Evolutionary conservation across 768 basidiomycete genomes (phyloP).

Genomic region (Mycena sanguinolenta): DNA sequence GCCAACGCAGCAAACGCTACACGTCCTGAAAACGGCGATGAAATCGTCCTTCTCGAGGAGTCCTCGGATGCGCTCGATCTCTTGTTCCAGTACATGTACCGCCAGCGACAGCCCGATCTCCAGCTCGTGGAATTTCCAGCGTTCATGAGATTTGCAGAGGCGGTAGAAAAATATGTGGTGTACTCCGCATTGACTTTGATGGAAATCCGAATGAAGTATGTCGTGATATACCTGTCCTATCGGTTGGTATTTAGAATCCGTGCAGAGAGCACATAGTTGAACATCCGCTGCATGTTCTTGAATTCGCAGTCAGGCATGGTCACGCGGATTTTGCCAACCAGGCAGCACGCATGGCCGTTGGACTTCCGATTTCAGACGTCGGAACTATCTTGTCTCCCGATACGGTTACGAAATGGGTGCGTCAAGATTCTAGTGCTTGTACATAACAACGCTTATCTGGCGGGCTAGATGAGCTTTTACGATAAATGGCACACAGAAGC

Average conservation of each 20-base stretch:
- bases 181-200: background rate
- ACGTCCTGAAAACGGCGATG: background rate
- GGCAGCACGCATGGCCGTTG: background rate
- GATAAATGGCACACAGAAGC: too few species aligned
- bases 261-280: background rate
- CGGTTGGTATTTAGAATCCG: too few species aligned
- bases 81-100: conserved; percentile 41
- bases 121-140: conserved; percentile 24
- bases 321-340: background rate
- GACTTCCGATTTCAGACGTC: background rate
- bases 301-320: background rate
- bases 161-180: conserved; percentile 41
- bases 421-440: too few species aligned
- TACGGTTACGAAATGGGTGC: background rate
- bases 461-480: too few species aligned
- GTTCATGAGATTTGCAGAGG: conserved; percentile 35
- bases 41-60: too few species aligned
- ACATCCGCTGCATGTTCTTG: background rate
- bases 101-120: conserved; percentile 37
- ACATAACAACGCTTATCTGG: too few species aligned
- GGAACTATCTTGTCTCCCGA: background rate
- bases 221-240: too few species aligned
- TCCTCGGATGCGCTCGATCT: conserved; percentile 35
- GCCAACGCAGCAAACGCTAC: conserved; percentile 7
- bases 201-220: background rate